Evolutionary conservation across 345 rosid genomes (phyloP), one percentile per base, ranked within the genome.

Genomic region (Conringia planisiliqua): DNA sequence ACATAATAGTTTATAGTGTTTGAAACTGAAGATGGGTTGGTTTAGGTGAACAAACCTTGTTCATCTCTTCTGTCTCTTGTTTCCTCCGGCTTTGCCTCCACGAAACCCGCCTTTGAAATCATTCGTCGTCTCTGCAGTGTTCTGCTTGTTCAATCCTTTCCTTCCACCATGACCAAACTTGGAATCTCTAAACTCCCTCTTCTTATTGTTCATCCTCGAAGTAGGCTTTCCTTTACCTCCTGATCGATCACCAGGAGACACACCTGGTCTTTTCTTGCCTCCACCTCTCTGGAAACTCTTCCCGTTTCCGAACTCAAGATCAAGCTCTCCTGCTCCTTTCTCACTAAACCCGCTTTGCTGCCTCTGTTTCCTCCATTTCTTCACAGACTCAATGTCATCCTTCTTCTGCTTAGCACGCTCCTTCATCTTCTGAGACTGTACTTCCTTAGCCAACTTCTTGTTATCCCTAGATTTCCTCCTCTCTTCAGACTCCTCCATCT

Each of bases 321-420:
- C 87, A 48, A 81, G 52, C 10, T 83, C 90, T 14, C 82, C 83
- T 0, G 63, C 71, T 0, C 38, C 91, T 70, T 89, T 85, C 56
- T 82, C 84, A 13, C 89, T 71, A 73, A 86, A 88, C 48, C 97
- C 93, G 18, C 91, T 91, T 73, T 83, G 88, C 80, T 94, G 91
- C 83, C 96, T 88, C 80, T 87, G 94, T 72, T 94, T 90, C 83
- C 97, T 87, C 93, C 93, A 87, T 73, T 86, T 87, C 86, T 88
- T 88, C 36, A 94, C 96, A 32, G 87, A 10, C 79, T 91, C 96
- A 35, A 91, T 88, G 22, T 80, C 95, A 10, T 78, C 82, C 70
- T 88, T 89, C 70, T 88, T 91, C 85, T 90, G 90, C 68, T 85
- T 81, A 1, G 93, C 62, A 33, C 91, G 80, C 76, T 90, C 93